Percentiles rank a stretch among this genome's conserved stretches.
These are phyloP conservation scores for Fusarium sp. DNA, from an alignment of 2,329 filamentous ascomycete genomes.

Conservation along the genomic window DNA sequence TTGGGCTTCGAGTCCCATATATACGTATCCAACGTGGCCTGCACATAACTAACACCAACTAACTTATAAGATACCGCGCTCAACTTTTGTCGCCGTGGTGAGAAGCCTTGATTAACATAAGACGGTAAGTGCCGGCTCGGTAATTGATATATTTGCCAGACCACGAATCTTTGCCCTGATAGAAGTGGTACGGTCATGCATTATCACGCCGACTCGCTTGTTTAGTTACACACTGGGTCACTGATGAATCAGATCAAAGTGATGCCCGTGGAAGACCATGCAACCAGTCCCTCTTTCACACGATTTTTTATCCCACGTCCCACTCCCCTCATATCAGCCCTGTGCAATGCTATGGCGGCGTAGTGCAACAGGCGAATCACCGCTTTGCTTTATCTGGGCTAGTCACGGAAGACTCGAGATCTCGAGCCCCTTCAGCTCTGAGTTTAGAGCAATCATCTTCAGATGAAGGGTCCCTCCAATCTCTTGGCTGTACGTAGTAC, in stretches of 20 bases:
- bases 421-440: background rate
- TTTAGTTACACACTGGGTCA: slow-evolving; percentile 9
- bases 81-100: background rate
- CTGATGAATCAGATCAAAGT: background rate
- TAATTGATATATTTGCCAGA: slow-evolving; percentile 1
- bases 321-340: background rate
- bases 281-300: background rate
- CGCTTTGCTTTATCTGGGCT: background rate
- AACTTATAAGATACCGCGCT: background rate
- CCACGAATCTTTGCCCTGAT: background rate
- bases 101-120: background rate
- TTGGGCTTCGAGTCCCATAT: background rate
- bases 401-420: slow-evolving; percentile 5
- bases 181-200: background rate
- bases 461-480: slow-evolving; percentile 1
- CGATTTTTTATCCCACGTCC: background rate
- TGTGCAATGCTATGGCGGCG: background rate
- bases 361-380: background rate
- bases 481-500: background rate
- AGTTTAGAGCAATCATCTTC: background rate
- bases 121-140: slow-evolving; percentile 13
- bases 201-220: slow-evolving; percentile 22
- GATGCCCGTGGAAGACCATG: background rate
- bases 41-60: background rate
- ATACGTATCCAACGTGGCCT: background rate